Percentiles rank a stretch among this genome's conserved stretches.
phyloP scores from a whole-genome alignment of 495 filamentous ascomycete species.

The Extremus antarcticus region DNA sequence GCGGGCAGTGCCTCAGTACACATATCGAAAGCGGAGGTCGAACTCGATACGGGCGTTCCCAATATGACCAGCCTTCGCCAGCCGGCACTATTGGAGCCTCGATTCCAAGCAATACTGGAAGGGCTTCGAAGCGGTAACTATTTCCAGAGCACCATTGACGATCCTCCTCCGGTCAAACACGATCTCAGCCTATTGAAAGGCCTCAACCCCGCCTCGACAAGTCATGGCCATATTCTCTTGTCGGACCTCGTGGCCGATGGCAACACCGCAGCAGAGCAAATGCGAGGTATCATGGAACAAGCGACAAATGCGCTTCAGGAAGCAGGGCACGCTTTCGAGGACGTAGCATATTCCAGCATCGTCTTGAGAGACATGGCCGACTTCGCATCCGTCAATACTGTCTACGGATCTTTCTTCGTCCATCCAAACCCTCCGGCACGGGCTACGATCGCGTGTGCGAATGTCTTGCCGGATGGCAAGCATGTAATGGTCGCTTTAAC shows the following conservation, averaged over 20 bases:
- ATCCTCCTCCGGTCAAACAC: no score
- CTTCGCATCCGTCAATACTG: slow-evolving; percentile 60
- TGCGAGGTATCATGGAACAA: slow-evolving; percentile 8
- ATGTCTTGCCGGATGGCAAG: slow-evolving; percentile 42
- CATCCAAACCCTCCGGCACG: slow-evolving; percentile 74
- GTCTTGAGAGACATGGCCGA: slow-evolving; percentile 68
- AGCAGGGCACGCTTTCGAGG: background rate
- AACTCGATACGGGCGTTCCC: background rate
- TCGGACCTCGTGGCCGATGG: slow-evolving; percentile 4
- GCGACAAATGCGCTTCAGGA: background rate
- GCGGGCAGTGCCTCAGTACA: slow-evolving; percentile 61
- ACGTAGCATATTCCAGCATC: slow-evolving; percentile 65
- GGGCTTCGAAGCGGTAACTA: slow-evolving; percentile 2
- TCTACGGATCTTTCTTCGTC: slow-evolving; percentile 60
- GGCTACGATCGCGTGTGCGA: slow-evolving; percentile 70
- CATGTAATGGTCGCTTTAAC: slow-evolving; percentile 51
- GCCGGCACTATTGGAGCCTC: slow-evolving; percentile 37
- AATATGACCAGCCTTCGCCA: slow-evolving; percentile 23
- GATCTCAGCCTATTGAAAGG: no score
- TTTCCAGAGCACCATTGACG: background rate
- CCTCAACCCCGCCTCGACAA: background rate
- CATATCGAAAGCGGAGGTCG: slow-evolving; percentile 40
- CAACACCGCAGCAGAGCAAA: slow-evolving; percentile 8
- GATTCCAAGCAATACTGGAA: slow-evolving; percentile 29
- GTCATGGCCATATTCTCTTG: background rate